Evolutionary conservation across 495 filamentous ascomycete species (phyloP).

Genomic region (Neurospora intermedia): DNA sequence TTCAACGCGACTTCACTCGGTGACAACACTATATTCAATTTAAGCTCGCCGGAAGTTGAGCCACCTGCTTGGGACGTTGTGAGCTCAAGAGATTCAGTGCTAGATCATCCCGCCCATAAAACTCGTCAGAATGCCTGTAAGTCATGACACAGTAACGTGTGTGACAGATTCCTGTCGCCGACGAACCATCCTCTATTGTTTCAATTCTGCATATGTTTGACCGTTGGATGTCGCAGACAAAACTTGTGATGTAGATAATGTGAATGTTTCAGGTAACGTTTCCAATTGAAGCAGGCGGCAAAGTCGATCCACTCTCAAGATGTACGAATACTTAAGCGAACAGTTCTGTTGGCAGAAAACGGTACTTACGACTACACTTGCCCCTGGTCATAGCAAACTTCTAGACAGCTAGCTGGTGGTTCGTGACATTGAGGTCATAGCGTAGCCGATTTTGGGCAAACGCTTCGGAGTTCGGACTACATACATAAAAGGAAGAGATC

Average conservation of each 20-base stretch:
- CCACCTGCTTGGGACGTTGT: background rate
- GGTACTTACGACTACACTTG: background rate
- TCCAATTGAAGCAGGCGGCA: background rate
- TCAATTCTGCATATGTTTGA: no score
- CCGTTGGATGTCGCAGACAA: background rate
- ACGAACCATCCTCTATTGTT: background rate
- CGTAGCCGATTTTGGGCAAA: background rate
- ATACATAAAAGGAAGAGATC: background rate
- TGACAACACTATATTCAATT: background rate
- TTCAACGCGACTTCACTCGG: background rate
- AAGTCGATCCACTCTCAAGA: background rate
- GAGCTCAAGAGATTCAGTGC: background rate
- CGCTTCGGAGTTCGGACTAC: background rate
- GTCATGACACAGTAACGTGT: background rate
- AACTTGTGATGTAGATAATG: background rate
- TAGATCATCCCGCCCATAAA: background rate
- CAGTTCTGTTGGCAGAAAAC: background rate
- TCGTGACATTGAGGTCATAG: background rate
- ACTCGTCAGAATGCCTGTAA: background rate
- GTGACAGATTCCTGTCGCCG: background rate
- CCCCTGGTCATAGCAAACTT: background rate
- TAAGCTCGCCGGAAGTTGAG: background rate
- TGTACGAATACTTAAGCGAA: background rate
- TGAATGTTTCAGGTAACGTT: background rate
- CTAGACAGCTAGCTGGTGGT: background rate